Percentiles rank a stretch among this genome's conserved stretches.
Conservation (phyloP, 352 stramenopile species). For the Pythium pectinolyticum region DNA sequence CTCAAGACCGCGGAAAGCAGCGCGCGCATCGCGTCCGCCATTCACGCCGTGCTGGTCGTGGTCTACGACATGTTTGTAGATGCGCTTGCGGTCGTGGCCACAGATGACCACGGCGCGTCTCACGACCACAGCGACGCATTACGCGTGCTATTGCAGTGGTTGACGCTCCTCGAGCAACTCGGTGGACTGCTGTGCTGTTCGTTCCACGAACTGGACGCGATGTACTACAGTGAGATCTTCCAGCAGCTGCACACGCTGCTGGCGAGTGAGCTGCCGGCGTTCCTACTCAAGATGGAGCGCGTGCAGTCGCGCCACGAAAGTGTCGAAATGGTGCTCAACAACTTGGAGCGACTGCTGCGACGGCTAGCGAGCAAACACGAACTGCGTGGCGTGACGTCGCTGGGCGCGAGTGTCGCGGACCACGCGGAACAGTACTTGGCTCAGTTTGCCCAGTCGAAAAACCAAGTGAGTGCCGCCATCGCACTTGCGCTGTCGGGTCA, state of each 20-base stretch:
- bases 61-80: constrained; percentile 46
- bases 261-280: constrained; percentile 34
- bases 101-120: neutral
- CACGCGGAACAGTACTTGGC: constrained; percentile 35
- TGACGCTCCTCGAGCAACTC: constrained; percentile 44
- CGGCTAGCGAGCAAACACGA: constrained; percentile 47
- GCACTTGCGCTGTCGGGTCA: constrained; percentile 25
- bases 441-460: constrained; percentile 30
- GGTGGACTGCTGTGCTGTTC: constrained; percentile 40
- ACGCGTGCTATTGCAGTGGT: constrained; percentile 25
- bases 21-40: constrained; percentile 30
- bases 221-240: constrained; percentile 37
- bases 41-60: constrained; percentile 40
- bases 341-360: constrained; percentile 41
- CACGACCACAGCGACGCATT: neutral
- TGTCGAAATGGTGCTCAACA: constrained; percentile 42
- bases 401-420: constrained; percentile 35
- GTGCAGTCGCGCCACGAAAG: constrained; percentile 33
- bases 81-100: constrained; percentile 1
- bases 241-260: constrained; percentile 35
- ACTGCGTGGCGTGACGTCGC: constrained; percentile 41
- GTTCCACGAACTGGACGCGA: constrained; percentile 39
- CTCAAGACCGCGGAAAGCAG: constrained; percentile 38
- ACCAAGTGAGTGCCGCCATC: constrained; percentile 18
- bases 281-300: constrained; percentile 46